Evolutionary conservation across 2,329 filamentous ascomycete species (phyloP).

Genomic region (Beauveria australis): DNA sequence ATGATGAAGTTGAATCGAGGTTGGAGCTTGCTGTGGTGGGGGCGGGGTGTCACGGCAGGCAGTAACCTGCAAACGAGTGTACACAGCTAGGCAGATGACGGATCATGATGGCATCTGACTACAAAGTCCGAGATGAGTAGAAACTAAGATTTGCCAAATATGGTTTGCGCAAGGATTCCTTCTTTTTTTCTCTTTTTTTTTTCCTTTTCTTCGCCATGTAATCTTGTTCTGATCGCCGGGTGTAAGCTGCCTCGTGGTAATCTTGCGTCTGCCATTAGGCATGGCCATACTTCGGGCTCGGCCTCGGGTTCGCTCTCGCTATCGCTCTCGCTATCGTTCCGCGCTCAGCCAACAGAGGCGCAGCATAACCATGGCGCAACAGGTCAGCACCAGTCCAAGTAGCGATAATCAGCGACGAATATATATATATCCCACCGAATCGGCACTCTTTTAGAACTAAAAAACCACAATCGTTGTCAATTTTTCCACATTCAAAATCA

Average conservation of each 20-base stretch:
- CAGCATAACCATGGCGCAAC: not conserved
- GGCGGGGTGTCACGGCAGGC: slow-evolving; percentile 8
- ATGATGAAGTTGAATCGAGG: slow-evolving; percentile 11
- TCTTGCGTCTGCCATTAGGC: not conserved
- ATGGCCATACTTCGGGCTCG: not conserved
- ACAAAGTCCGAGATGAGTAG: too few species aligned
- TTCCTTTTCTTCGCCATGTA: too few species aligned
- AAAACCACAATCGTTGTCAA: not conserved
- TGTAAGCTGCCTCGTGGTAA: not conserved
- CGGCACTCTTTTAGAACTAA: not conserved
- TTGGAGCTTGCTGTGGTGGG: slow-evolving; percentile 5
- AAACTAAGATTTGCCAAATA: too few species aligned
- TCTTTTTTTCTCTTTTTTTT: too few species aligned
- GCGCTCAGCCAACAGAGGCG: not conserved
- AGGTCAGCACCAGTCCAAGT: not conserved
- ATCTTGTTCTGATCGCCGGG: not conserved
- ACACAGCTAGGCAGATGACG: too few species aligned
- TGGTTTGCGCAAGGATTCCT: too few species aligned
- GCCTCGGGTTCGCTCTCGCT: not conserved
- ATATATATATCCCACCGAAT: not conserved
- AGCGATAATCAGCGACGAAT: not conserved
- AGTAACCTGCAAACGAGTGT: not conserved
- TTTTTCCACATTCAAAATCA: not conserved
- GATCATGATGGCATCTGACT: too few species aligned
- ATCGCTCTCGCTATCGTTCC: slow-evolving; percentile 2